A percentile compares a stretch with the other conserved stretches of the same genome.
Conservation (phyloP, 192 early-diverging fungal genomes). For the Coemansia sp. region DNA sequence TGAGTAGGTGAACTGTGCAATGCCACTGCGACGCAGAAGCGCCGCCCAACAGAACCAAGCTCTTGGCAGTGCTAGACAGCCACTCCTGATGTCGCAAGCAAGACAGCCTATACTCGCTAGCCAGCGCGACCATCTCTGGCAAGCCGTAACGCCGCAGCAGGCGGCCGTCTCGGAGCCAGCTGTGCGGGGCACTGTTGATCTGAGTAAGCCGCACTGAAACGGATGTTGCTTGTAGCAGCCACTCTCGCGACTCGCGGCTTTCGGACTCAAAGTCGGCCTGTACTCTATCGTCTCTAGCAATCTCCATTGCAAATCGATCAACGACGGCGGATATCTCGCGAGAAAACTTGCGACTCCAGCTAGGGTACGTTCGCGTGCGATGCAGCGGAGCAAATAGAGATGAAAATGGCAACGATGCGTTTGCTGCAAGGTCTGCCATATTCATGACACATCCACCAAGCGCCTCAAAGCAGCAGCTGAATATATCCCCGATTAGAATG, state of each 20-base stretch:
- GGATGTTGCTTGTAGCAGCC: neutral
- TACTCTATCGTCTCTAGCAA: neutral
- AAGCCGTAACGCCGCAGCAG: conserved; percentile 32
- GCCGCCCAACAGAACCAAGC: neutral
- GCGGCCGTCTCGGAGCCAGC: conserved; percentile 29
- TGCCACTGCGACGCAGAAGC: conserved; percentile 2
- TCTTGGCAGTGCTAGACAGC: neutral
- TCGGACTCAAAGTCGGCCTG: neutral
- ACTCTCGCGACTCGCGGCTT: neutral
- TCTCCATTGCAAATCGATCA: conserved; percentile 4
- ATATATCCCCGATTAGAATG: conserved; percentile 21
- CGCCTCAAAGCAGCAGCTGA: conserved; percentile 39
- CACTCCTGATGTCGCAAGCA: neutral
- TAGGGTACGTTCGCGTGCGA: conserved; percentile 31
- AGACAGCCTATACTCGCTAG: conserved; percentile 6
- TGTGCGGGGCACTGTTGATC: neutral
- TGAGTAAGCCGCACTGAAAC: neutral
- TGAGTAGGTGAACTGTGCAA: neutral
- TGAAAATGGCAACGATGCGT: conserved; percentile 16
- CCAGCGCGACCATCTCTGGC: conserved; percentile 40
- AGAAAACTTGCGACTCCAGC: conserved; percentile 51
- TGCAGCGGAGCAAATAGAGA: conserved; percentile 8
- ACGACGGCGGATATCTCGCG: conserved; percentile 44
- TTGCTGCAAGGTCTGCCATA: conserved; percentile 4
- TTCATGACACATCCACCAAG: conserved; percentile 39